A percentile compares a stretch with the other conserved stretches of the same genome.
Conservation (phyloP, 179 eudicot genomes). For the Actinidia arguta region DNA sequence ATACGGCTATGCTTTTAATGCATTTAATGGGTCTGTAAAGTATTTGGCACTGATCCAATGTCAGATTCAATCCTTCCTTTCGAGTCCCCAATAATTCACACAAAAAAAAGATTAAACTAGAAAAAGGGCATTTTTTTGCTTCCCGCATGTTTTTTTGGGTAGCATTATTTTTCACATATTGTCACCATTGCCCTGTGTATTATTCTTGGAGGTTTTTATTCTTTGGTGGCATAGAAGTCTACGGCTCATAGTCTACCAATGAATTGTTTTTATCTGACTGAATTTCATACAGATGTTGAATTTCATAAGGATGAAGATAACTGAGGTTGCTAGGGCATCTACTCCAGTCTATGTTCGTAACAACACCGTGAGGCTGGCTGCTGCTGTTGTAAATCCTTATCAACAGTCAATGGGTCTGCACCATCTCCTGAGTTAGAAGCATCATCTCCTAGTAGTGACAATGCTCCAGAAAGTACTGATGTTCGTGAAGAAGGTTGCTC, state of each 20-base stretch:
- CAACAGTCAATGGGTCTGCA: conserved; percentile 42
- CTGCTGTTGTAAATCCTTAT: conserved; percentile 48
- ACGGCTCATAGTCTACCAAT: no score
- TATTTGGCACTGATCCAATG: no score
- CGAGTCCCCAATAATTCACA: no score
- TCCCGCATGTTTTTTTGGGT: not conserved
- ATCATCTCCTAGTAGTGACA: conserved; percentile 44
- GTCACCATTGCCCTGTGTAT: not conserved
- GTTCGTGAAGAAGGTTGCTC: conserved; percentile 50
- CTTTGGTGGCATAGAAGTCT: not conserved
- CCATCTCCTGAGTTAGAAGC: conserved; percentile 45
- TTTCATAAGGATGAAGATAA: conserved; percentile 75
- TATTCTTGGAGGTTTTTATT: not conserved
- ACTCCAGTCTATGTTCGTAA: conserved; percentile 45
- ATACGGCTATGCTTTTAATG: no score
- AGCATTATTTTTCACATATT: not conserved
- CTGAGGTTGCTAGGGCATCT: conserved; percentile 41
- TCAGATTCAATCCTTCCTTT: no score
- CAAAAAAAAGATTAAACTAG: no score
- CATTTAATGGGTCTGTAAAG: no score
- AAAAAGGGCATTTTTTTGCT: no score
- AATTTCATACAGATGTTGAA: conserved; percentile 34
- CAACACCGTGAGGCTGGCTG: conserved; percentile 42
- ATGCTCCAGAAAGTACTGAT: conserved; percentile 47
- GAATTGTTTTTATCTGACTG: conserved; percentile 12